A percentile compares a stretch with the other conserved stretches of the same genome.
phyloP scores from a whole-genome alignment of 2,329 filamentous ascomycete genomes.

The Talaromyces rugulosus region DNA sequence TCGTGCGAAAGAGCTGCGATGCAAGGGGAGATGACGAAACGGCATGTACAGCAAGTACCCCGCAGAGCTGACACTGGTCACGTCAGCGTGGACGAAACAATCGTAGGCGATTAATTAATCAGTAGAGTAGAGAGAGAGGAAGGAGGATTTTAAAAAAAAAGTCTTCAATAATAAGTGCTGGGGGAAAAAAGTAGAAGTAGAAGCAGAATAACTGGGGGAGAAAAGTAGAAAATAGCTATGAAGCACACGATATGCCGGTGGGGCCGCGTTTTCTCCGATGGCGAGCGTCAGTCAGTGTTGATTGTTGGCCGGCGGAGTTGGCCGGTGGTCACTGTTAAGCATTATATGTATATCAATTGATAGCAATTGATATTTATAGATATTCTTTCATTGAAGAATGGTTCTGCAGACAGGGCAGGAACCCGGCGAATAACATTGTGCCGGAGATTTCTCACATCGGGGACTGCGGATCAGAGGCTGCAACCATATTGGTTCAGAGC shows the following conservation, averaged over 20 bases:
- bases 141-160: not conserved
- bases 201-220: not conserved
- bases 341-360: not conserved
- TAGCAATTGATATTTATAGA: not conserved
- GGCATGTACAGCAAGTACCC: not conserved
- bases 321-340: not conserved
- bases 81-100: not conserved
- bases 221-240: not conserved
- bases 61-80: not conserved
- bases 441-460: not conserved
- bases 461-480: too few species aligned
- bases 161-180: not conserved
- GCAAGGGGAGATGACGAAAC: not conserved
- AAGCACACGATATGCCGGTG: not conserved
- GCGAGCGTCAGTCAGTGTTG: not conserved
- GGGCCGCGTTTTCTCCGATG: not conserved
- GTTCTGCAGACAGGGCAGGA: not conserved
- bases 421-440: not conserved
- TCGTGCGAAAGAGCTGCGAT: not conserved
- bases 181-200: not conserved
- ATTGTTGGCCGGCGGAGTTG: not conserved
- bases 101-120: not conserved
- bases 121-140: not conserved
- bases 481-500: too few species aligned
- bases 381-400: not conserved